Conservation (phyloP, 1,139 yeast genomes). For the Scheffersomyces stambukii region DNA sequence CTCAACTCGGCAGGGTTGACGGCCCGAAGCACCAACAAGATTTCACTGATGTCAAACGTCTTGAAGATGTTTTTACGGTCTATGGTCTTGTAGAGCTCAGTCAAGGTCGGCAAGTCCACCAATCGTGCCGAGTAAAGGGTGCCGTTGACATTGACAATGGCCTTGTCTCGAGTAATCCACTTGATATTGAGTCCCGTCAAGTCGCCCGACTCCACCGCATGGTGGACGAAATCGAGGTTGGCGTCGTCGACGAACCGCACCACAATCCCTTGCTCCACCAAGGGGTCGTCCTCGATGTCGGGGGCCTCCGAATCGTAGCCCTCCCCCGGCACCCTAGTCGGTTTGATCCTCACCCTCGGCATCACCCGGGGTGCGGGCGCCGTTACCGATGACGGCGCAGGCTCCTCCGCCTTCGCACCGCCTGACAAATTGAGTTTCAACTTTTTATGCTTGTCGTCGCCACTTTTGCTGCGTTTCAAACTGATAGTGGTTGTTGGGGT, state of each 20-base stretch:
- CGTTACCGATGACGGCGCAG: too few relatives aligned
- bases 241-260: constrained; percentile 77
- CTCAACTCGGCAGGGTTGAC: constrained; percentile 44
- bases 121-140: constrained; percentile 75
- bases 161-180: constrained; percentile 79
- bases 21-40: constrained; percentile 68
- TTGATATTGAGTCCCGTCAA: constrained; percentile 67
- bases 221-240: constrained; percentile 72
- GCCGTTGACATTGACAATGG: constrained; percentile 56
- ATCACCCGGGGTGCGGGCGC: constrained; percentile 21
- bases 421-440: constrained; percentile 17
- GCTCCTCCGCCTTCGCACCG: constrained; percentile 12
- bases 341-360: constrained; percentile 74
- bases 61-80: constrained; percentile 88
- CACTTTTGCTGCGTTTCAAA: constrained; percentile 5
- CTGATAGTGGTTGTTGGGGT: constrained; percentile 6
- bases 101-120: constrained; percentile 84
- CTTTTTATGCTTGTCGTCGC: constrained; percentile 17
- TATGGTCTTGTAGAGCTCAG: constrained; percentile 84
- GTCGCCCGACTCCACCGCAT: constrained; percentile 80
- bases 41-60: constrained; percentile 81
- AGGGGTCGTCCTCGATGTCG: constrained; percentile 91
- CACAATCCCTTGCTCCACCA: constrained; percentile 81
- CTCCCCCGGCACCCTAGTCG: constrained; percentile 84
- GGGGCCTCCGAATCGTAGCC: constrained; percentile 98